Conservation (phyloP, 73 alveolate genomes). For the Diophrys sp. region DNA sequence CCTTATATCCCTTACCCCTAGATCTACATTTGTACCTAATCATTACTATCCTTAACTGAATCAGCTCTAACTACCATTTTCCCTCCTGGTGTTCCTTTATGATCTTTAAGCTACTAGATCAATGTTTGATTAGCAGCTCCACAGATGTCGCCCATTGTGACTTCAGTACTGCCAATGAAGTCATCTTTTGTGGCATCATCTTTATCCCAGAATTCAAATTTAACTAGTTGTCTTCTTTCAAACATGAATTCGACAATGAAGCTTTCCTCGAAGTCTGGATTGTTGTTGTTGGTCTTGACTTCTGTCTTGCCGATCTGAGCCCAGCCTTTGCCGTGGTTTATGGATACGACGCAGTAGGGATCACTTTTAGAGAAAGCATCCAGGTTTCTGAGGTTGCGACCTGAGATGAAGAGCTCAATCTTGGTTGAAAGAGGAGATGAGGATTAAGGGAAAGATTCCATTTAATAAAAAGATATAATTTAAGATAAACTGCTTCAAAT, state of each 20-base stretch:
- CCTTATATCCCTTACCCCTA: not conserved
- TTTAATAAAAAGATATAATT: no score
- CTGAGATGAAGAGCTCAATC: not conserved
- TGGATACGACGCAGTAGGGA: constrained; percentile 1
- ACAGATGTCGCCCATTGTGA: constrained; percentile 71
- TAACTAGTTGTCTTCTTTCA: constrained; percentile 16
- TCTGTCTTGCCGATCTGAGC: constrained; percentile 54
- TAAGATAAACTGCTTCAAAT: no score
- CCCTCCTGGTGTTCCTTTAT: constrained; percentile 47
- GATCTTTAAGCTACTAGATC: constrained; percentile 31
- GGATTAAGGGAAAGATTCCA: no score
- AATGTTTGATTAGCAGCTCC: constrained; percentile 62
- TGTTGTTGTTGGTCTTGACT: constrained; percentile 41
- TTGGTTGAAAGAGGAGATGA: no score
- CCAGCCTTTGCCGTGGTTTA: not conserved
- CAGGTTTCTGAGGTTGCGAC: not conserved
- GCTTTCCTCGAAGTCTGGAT: constrained; percentile 61
- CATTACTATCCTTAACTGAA: constrained; percentile 45
- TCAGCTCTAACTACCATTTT: constrained; percentile 62
- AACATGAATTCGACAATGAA: constrained; percentile 10
- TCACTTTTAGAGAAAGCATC: constrained; percentile 11
- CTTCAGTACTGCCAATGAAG: constrained; percentile 52
- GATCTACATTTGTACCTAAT: constrained; percentile 16
- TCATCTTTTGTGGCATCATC: constrained; percentile 58
- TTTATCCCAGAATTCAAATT: constrained; percentile 17